Evolutionary conservation across 208 protist species (phyloP).

Genomic region (Trypanosoma lewisi): DNA sequence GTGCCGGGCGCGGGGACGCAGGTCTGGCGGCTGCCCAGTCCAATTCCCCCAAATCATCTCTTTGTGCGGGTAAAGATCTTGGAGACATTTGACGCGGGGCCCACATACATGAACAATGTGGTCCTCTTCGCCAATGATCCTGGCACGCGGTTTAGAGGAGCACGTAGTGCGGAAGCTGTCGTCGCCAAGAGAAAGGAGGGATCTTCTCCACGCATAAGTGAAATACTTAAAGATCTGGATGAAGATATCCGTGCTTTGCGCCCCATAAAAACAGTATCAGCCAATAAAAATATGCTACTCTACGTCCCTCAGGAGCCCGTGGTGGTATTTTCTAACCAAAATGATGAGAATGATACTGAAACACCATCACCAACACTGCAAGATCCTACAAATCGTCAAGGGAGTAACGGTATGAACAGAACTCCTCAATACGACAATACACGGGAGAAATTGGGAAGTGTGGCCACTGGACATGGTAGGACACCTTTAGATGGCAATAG

Average conservation of each 20-base stretch:
- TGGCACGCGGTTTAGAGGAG: constrained; percentile 45
- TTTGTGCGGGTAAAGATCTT: constrained; percentile 69
- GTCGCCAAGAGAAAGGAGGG: not conserved
- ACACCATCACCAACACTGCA: not conserved
- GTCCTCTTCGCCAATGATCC: constrained; percentile 74
- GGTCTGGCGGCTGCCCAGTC: constrained; percentile 69
- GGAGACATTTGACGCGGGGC: constrained; percentile 69
- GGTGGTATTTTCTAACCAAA: constrained; percentile 8
- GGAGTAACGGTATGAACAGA: not conserved
- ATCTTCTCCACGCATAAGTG: constrained; percentile 48
- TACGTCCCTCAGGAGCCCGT: constrained; percentile 46
- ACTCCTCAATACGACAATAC: not conserved
- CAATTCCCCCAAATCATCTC: constrained; percentile 58
- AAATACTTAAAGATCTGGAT: constrained; percentile 75
- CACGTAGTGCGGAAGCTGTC: not conserved
- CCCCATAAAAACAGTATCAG: constrained; percentile 65
- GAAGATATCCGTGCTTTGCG: constrained; percentile 79
- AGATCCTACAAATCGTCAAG: not conserved
- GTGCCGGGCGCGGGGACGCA: constrained; percentile 78
- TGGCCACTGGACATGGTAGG: not conserved
- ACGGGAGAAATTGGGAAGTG: not conserved
- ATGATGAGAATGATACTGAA: constrained; percentile 26
- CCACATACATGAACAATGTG: constrained; percentile 86
- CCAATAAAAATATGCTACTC: constrained; percentile 71
- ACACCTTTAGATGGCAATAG: not conserved